Percentiles rank a stretch among this genome's conserved stretches.
Conservation (phyloP, 2,329 filamentous ascomycete species). For the Leptographium galeiforme region DNA sequence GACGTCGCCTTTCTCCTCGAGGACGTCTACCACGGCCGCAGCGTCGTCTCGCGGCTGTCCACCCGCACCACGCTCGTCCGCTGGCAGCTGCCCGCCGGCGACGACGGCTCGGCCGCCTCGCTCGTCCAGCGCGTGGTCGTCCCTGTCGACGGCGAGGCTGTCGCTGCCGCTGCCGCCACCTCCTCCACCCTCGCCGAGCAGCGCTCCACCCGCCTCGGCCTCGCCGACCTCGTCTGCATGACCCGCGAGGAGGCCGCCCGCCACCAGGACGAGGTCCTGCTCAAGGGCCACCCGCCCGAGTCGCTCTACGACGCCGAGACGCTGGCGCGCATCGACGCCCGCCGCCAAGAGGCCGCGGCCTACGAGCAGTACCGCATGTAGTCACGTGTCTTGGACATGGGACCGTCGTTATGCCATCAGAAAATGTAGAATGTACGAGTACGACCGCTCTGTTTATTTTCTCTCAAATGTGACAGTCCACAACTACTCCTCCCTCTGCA, state of each 20-base stretch:
- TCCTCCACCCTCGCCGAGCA: too few species aligned
- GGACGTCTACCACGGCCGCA: slow-evolving; percentile 75
- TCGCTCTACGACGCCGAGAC: slow-evolving; percentile 62
- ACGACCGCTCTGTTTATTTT: neutral
- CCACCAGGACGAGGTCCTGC: slow-evolving; percentile 71
- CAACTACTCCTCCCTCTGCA: slow-evolving; percentile 34
- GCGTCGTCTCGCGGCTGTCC: slow-evolving; percentile 66
- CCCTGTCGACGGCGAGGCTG: too few species aligned
- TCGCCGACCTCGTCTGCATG: slow-evolving; percentile 74
- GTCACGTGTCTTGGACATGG: too few species aligned
- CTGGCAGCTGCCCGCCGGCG: slow-evolving; percentile 39
- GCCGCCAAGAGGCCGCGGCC: slow-evolving; percentile 52
- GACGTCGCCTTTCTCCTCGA: slow-evolving; percentile 84
- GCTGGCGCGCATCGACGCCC: slow-evolving; percentile 51
- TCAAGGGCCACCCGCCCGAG: slow-evolving; percentile 50
- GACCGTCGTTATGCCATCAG: too few species aligned
- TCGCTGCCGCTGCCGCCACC: too few species aligned
- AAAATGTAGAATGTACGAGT: too few species aligned
- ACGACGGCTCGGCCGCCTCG: slow-evolving; percentile 25
- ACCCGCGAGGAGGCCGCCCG: slow-evolving; percentile 76
- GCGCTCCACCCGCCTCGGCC: slow-evolving; percentile 54
- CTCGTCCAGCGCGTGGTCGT: slow-evolving; percentile 26
- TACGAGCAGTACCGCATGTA: slow-evolving; percentile 34
- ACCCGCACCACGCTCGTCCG: slow-evolving; percentile 68
- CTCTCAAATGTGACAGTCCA: too few species aligned